phyloP scores from a whole-genome alignment of 495 filamentous ascomycete genomes.

The Trichodelitschia bisporula region DNA sequence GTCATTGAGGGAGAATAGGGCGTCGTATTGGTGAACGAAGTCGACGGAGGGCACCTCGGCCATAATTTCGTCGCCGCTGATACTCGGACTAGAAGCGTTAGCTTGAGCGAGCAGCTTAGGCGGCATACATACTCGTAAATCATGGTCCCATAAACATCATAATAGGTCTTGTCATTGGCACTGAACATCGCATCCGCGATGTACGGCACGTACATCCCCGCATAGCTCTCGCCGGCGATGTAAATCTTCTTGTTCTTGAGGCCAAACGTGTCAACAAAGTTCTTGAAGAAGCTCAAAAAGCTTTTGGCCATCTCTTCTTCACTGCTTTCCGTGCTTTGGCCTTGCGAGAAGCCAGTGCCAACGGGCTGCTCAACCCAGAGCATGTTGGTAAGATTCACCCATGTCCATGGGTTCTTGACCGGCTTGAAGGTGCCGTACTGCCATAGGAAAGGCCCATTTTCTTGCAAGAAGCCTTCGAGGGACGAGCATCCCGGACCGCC shows the following conservation, averaged over 20 bases:
- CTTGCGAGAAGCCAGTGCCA: constrained; percentile 40
- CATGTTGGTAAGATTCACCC: constrained; percentile 53
- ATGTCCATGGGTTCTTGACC: constrained; percentile 19
- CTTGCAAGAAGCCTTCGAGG: constrained; percentile 17
- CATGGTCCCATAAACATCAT: constrained; percentile 38
- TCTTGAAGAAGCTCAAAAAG: constrained; percentile 39
- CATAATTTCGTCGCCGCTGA: too few relatives aligned
- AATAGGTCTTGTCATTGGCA: constrained; percentile 37
- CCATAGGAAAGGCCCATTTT: constrained; percentile 18
- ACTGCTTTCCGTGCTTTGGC: constrained; percentile 25
- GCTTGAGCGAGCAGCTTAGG: constrained; percentile 12
- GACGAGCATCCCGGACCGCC: constrained; percentile 16
- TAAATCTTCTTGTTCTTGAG: constrained; percentile 36
- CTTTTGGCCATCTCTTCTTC: constrained; percentile 31
- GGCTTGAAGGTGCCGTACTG: constrained; percentile 17
- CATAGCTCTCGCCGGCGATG: constrained; percentile 40
- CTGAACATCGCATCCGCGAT: constrained; percentile 53
- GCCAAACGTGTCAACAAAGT: constrained; percentile 33
- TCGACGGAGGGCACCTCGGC: constrained; percentile 25
- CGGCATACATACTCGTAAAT: too few relatives aligned
- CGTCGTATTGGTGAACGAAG: constrained; percentile 35
- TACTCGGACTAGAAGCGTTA: too few relatives aligned
- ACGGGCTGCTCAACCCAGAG: constrained; percentile 58
- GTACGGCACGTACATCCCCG: constrained; percentile 58
- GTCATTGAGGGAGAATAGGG: constrained; percentile 39